Base-by-base conservation (phyloP, 257 asterid genomes). In the Ilex asprella region DNA sequence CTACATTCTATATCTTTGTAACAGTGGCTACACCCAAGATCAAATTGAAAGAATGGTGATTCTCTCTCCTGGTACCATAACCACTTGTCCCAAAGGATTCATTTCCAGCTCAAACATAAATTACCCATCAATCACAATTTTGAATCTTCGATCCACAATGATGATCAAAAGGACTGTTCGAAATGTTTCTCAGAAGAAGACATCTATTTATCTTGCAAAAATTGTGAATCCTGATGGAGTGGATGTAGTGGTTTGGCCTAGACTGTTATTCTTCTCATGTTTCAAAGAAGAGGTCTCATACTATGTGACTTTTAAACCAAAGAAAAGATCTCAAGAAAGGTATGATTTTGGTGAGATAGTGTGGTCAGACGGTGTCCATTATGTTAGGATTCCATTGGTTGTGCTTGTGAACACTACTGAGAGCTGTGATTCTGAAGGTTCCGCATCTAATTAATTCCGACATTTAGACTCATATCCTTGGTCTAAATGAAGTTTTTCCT, bases 341-440 rank as follows among this genome's bases (percentile, higher is more conserved):
- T 84, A 68, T 54, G 84, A 52, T 32, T 84, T 85, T 14, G 95
- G 94, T 3, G 74, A 76, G 8, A 77, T 87, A 47, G 62, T 72
- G 0, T 87, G 95, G 95, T 67, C 78, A 10, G 88, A 85, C 63
- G 88, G 91, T 0, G 59, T 16, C 41, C 90, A 87, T 65, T 54
- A 31, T 2, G 95, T 87, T 0, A 77, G 86, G 57, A 75, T 76
- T 68, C 91, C 94, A 35, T 30, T 86, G 43, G 81, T 84, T 15
- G 84, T 86, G 69, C 81, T 67, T 56, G 73, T 85, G 7, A 83
- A 80, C 60, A 78, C 65, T 5, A 16, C 3, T 31, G 15, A 41
- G 10, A 41, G 12, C 3, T 10, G n/a, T 46, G 52, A 46, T 46
- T 46, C 52, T 14, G n/a, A 0, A 6, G 52, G 3, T 14, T 46